Evolutionary conservation across 192 early-diverging fungal species (phyloP).

Genomic region (Radiomyces spectabilis): DNA sequence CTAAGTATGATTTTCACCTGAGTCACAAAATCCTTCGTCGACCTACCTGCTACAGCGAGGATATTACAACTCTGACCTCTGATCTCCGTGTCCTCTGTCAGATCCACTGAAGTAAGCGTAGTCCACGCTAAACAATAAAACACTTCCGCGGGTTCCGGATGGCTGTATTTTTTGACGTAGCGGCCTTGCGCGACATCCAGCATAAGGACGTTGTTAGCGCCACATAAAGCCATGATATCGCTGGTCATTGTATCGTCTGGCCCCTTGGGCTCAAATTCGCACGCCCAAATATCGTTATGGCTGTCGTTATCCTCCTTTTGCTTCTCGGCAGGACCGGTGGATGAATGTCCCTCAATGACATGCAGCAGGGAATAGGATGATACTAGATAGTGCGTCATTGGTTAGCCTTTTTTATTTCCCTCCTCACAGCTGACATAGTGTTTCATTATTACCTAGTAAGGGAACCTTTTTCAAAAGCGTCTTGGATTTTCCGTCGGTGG

Average conservation of each 20-base stretch:
- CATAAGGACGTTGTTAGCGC: slow-evolving; percentile 33
- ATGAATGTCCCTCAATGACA: too few relatives aligned
- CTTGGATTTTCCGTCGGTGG: too few relatives aligned
- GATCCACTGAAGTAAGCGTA: background rate
- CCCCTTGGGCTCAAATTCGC: slow-evolving; percentile 29
- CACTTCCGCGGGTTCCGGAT: slow-evolving; percentile 33
- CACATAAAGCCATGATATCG: slow-evolving; percentile 34
- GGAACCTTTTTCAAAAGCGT: too few relatives aligned
- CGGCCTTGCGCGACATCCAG: slow-evolving; percentile 34
- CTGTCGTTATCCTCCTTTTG: slow-evolving; percentile 23
- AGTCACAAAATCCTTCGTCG: background rate
- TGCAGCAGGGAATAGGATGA: too few relatives aligned
- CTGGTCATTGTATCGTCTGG: background rate
- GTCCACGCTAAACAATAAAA: slow-evolving; percentile 46
- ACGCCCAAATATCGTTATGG: slow-evolving; percentile 31
- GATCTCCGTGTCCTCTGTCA: too few relatives aligned
- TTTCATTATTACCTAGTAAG: too few relatives aligned
- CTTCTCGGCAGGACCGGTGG: too few relatives aligned
- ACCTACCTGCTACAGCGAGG: slow-evolving; percentile 30
- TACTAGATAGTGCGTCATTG: too few relatives aligned
- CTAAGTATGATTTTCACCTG: background rate
- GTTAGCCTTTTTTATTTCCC: too few relatives aligned
- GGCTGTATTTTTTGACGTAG: slow-evolving; percentile 37
- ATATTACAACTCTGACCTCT: slow-evolving; percentile 15
- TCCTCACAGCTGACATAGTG: too few relatives aligned